A percentile compares a stretch with the other conserved stretches of the same genome.
Conservation (phyloP, 75 land plant species). For the Picea glauca region DNA sequence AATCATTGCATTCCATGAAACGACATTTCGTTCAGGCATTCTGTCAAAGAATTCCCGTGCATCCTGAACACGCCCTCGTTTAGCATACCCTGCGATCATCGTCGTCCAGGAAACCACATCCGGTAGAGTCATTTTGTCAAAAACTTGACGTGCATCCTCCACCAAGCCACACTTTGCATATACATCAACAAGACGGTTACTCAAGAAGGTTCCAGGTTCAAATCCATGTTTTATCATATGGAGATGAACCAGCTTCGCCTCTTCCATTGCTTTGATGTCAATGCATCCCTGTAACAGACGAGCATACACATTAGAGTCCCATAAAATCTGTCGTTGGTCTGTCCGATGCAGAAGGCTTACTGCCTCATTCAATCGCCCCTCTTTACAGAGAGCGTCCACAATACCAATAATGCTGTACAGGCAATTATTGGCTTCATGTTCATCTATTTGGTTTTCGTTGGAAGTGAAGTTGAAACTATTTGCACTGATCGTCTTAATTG, state of each 20-base stretch:
- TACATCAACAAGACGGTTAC: constrained; percentile 43
- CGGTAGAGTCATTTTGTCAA: constrained; percentile 20
- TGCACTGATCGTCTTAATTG: no score
- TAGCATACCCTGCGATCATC: constrained; percentile 26
- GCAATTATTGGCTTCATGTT: no score
- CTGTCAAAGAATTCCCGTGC: constrained; percentile 21
- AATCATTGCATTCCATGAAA: background rate
- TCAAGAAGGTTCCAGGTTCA: constrained; percentile 22
- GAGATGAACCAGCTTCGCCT: constrained; percentile 32
- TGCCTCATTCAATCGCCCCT: no score
- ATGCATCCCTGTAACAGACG: background rate
- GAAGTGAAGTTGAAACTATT: no score
- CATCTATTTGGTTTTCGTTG: no score
- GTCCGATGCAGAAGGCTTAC: no score
- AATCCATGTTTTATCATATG: constrained; percentile 12
- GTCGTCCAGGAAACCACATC: constrained; percentile 49
- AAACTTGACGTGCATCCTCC: constrained; percentile 28
- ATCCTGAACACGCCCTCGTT: constrained; percentile 22
- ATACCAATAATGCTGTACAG: no score
- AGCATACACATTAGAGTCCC: background rate
- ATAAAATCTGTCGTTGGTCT: no score
- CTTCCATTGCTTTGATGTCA: background rate
- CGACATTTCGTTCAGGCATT: background rate
- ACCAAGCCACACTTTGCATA: constrained; percentile 28
- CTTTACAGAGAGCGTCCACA: no score